Evolutionary conservation across 345 rosid genomes (phyloP), one percentile per base, ranked within the genome.

Genomic region (Limnanthes douglasii): DNA sequence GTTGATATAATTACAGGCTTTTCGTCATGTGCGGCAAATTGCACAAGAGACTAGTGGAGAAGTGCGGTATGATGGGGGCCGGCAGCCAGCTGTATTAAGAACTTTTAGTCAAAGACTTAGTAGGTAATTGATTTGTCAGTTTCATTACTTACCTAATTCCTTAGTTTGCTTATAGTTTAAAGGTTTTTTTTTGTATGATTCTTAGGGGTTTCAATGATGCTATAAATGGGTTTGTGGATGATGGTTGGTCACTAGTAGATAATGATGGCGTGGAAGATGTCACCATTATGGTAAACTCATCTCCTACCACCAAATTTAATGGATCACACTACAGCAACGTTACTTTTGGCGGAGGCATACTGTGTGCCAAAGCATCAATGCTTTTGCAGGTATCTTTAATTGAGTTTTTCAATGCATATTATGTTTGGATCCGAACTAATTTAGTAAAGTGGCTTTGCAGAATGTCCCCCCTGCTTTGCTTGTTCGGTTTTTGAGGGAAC

Each of bases 341-440:
- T 3, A 55, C 73, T 62, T 72, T 73, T 52, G 95, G 93, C 43
- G 74, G 94, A 48, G 96, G 96, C 8, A 90, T 88, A 50, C 80
- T 88, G 17, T 88, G 93, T 55, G 97, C 95, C 33, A 88, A 79
- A 60, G 95, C 93, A 8, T 88, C 93, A 11, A 88, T 88, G 95
- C 56, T 88, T 41, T 60, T 88, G 37, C 95, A 88, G 95, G 97
- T 88, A 64, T 11, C 35, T 11, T n/a, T n/a, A n/a, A n/a, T n/a
- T n/a, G n/a, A n/a, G n/a, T n/a, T n/a, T n/a, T n/a, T n/a, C n/a
- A n/a, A n/a, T n/a, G n/a, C n/a, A n/a, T n/a, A n/a, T n/a, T n/a
- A n/a, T n/a, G n/a, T n/a, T n/a, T n/a, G n/a, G n/a, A n/a, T n/a
- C n/a, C n/a, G 63, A n/a, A n/a, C n/a, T n/a, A n/a, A n/a, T n/a